phyloP scores from a whole-genome alignment of 2,329 filamentous ascomycete species.

The Microascus cirrosus region DNA sequence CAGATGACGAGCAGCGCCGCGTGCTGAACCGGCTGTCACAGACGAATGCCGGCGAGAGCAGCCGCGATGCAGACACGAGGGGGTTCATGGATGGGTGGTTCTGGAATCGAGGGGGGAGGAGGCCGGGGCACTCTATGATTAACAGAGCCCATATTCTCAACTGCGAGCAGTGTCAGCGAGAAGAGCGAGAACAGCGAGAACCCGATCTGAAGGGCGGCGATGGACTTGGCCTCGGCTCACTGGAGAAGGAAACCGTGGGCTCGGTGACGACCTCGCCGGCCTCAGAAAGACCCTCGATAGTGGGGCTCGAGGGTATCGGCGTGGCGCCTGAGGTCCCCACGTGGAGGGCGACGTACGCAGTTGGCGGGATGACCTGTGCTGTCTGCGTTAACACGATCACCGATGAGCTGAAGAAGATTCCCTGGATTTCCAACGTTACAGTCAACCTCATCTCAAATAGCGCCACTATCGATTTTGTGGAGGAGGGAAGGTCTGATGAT shows the following conservation, averaged over 20 bases:
- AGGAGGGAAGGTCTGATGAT: conserved; percentile 17
- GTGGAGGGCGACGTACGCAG: conserved; percentile 45
- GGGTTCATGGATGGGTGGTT: conserved; percentile 17
- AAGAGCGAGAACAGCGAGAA: neutral
- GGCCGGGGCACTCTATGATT: neutral
- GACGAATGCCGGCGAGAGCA: conserved; percentile 12
- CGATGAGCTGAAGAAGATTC: conserved; percentile 40
- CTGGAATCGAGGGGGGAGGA: conserved; percentile 11
- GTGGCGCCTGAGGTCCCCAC: conserved; percentile 5
- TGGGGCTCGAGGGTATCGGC: conserved; percentile 5
- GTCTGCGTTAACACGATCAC: conserved; percentile 56
- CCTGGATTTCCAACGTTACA: conserved; percentile 44
- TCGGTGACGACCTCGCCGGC: neutral
- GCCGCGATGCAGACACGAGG: conserved; percentile 10
- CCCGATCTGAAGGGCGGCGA: neutral
- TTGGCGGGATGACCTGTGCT: conserved; percentile 66
- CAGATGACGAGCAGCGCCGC: conserved; percentile 13
- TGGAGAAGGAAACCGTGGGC: neutral
- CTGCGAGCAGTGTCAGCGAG: conserved; percentile 21
- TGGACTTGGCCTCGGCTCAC: neutral
- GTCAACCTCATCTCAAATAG: conserved; percentile 60
- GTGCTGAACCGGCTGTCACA: neutral
- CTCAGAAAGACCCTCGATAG: neutral
- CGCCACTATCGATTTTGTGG: conserved; percentile 45
- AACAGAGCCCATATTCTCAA: conserved; percentile 21